phyloP scores from a whole-genome alignment of 495 filamentous ascomycete genomes.

The Astrothelium macrocarpum region DNA sequence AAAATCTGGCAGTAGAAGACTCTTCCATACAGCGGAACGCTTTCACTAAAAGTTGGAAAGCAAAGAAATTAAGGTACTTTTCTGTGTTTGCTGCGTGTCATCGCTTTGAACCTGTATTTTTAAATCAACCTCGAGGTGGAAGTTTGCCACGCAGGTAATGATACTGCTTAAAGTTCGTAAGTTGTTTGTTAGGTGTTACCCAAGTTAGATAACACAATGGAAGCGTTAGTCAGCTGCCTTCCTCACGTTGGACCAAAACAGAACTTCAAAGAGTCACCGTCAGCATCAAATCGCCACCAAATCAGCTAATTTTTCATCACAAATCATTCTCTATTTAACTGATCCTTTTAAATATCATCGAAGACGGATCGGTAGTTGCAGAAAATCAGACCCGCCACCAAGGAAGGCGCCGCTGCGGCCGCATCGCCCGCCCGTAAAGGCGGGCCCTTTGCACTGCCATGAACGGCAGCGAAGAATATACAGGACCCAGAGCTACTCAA shows the following conservation, averaged over 20 bases:
- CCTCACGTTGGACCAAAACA: neutral
- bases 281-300: neutral
- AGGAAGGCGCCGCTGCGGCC: constrained; percentile 3
- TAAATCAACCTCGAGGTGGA: too few species aligned
- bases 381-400: neutral
- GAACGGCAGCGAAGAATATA: neutral
- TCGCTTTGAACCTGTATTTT: too few species aligned
- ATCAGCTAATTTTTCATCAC: neutral
- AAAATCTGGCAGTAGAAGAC: too few species aligned
- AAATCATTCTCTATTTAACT: neutral
- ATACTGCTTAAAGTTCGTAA: too few species aligned
- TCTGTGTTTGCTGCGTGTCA: too few species aligned
- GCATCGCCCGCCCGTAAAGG: neutral
- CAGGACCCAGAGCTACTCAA: neutral
- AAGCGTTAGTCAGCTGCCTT: constrained; percentile 4
- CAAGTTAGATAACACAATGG: neutral
- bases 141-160: too few species aligned
- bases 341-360: neutral
- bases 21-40: too few species aligned
- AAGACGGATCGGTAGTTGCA: neutral
- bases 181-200: neutral
- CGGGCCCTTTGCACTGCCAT: neutral
- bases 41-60: too few species aligned
- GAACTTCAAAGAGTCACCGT: neutral
- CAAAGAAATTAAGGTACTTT: too few species aligned